Evolutionary conservation across 768 basidiomycete species (phyloP), one percentile per base, ranked within the genome.

Genomic region (Rhizopogon roseolus): DNA sequence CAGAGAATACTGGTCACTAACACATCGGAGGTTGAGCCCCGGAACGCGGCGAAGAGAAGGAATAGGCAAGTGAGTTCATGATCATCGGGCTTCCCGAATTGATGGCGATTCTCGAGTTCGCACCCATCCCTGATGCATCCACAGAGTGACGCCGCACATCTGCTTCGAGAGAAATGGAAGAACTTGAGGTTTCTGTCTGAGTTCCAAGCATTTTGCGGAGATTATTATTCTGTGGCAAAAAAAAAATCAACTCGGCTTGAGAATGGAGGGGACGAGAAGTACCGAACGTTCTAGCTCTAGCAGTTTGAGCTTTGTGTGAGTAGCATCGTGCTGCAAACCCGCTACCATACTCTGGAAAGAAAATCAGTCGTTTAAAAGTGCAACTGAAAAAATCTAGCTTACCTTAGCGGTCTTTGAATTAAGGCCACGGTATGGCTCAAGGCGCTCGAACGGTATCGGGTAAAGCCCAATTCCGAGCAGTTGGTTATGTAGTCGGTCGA

Each of bases 361-460:
- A 28, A 29, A 27, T 32, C 4, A 14, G 22, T 28, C 6, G 19
- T 32, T 9, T 37, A 22, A 39, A 5, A 19, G 22, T 10, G 43
- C 6, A 1, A 0, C n/a, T 17, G 4, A 11, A 46, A 25, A 41
- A n/a, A 4, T 19, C 37, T 16, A 22, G 60, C 62, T 42, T 53
- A 86, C 88, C 77, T 88, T 89, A 49, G 85, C 86, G 0, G 85
- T 88, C 66, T 84, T 90, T 22, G 80, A 81, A 62, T 89, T 87
- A n/a, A 89, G 73, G 5, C 87, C 87, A 48, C 76, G 81, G 64
- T 83, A 86, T 1, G 79, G 78, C 25, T 82, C 81, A 22, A 89
- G 74, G 40, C 81, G 76, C 17, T 77, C 73, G 53, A 76, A 74
- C 1, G 76, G 71, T 38, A 88, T 78, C 0, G 84, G 86, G 59